Percentiles rank a stretch among this genome's conserved stretches.
Conservation (phyloP, 768 basidiomycete species). For the Saitozyma sp. region DNA sequence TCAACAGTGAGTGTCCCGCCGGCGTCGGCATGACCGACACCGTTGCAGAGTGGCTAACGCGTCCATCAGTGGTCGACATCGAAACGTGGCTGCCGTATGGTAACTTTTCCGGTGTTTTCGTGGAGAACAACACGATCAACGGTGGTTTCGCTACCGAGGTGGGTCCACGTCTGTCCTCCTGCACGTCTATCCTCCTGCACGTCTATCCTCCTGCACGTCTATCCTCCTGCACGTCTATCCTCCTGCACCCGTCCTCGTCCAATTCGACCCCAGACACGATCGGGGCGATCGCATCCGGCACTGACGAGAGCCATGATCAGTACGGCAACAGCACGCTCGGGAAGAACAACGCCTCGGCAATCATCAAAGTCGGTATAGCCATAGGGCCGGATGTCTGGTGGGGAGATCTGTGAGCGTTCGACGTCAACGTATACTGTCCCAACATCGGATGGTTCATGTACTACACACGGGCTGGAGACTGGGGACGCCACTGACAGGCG, state of each 20-base stretch:
- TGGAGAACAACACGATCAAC: constrained; percentile 37
- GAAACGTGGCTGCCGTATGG: constrained; percentile 40
- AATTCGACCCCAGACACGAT: no score
- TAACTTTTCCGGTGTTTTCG: constrained; percentile 35
- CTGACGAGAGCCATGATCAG: constrained; percentile 9
- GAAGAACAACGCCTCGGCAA: constrained; percentile 30
- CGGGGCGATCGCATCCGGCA: neutral
- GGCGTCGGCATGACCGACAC: neutral
- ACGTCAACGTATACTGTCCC: neutral
- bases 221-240: no score
- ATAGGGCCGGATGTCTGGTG: constrained; percentile 44
- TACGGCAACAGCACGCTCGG: constrained; percentile 32
- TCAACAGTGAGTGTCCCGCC: constrained; percentile 18
- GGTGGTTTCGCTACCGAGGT: constrained; percentile 43
- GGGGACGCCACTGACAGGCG: neutral
- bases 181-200: neutral
- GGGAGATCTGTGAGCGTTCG: neutral
- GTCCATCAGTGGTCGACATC: constrained; percentile 39
- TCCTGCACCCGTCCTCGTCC: neutral
- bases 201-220: no score
- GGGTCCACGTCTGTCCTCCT: constrained; percentile 7
- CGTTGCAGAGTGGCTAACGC: neutral
- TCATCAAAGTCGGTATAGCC: constrained; percentile 48
- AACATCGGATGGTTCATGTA: neutral
- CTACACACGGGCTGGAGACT: neutral